A percentile compares a stretch with the other conserved stretches of the same genome.
These are phyloP conservation scores for Trichosporon sp. DNA, from an alignment of 1,284 basidiomycete genomes.

Conservation along the genomic window DNA sequence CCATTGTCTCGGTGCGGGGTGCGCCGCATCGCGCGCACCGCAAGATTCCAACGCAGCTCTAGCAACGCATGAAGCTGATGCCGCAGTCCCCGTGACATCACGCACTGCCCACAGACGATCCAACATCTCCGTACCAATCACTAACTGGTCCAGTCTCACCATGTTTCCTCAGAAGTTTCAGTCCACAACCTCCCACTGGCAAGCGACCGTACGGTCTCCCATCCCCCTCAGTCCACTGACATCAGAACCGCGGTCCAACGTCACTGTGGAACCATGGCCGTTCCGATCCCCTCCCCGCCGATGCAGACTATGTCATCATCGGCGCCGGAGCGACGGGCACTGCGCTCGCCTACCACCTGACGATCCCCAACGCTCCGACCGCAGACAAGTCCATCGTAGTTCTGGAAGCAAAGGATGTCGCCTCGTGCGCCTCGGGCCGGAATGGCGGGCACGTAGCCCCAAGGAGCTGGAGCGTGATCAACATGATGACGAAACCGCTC, in stretches of 20 bases:
- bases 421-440: conserved; percentile 47
- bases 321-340: conserved; percentile 38
- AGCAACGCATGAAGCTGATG: no score
- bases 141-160: not conserved
- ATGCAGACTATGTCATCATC: conserved; percentile 38
- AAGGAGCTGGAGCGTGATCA: conserved; percentile 35
- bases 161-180: conserved; percentile 24
- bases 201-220: conserved; percentile 12
- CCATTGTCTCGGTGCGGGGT: no score
- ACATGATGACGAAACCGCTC: conserved; percentile 35
- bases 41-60: no score
- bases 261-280: conserved; percentile 39
- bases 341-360: conserved; percentile 44
- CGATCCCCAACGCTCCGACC: conserved; percentile 32
- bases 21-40: no score
- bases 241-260: conserved; percentile 34
- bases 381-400: conserved; percentile 32
- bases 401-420: conserved; percentile 50
- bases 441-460: conserved; percentile 53
- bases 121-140: not conserved
- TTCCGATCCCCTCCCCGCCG: conserved; percentile 29
- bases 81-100: no score
- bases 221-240: not conserved
- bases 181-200: conserved; percentile 26
- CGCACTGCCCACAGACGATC: not conserved